Percentiles rank a stretch among this genome's conserved stretches.
Conservation (phyloP, 371 early-diverging fungal genomes). For the Mucor mucedo region DNA sequence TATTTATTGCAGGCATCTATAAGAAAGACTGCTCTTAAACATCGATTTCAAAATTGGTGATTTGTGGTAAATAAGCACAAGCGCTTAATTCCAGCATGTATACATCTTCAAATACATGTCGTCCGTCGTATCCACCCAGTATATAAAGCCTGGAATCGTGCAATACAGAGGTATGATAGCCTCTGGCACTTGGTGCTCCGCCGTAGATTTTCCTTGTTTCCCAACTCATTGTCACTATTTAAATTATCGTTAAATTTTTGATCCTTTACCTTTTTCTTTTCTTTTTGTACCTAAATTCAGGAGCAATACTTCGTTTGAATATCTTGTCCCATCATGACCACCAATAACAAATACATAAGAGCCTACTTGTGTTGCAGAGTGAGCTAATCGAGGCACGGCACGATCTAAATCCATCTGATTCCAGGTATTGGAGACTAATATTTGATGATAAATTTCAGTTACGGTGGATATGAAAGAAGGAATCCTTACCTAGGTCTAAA, state of each 20-base stretch:
- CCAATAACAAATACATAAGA: conserved; percentile 88
- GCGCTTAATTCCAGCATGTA: conserved; percentile 82
- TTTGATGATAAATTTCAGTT: background rate
- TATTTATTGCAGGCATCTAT: too few relatives aligned
- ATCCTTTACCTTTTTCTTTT: background rate
- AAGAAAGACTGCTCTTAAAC: too few relatives aligned
- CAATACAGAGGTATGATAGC: conserved; percentile 83
- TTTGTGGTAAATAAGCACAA: conserved; percentile 76
- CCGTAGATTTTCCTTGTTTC: conserved; percentile 79
- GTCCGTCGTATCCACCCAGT: conserved; percentile 88
- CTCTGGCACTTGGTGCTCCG: conserved; percentile 68
- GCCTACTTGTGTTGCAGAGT: conserved; percentile 87
- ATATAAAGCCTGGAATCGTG: conserved; percentile 83
- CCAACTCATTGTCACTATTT: conserved; percentile 78
- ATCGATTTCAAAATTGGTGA: conserved; percentile 63
- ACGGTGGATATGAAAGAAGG: too few relatives aligned
- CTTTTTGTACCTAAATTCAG: conserved; percentile 75
- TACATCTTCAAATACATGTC: conserved; percentile 80
- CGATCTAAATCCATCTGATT: conserved; percentile 66
- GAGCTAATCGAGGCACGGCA: conserved; percentile 77
- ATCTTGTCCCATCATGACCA: conserved; percentile 86
- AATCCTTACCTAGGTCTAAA: conserved; percentile 53
- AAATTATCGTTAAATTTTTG: background rate
- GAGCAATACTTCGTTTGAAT: conserved; percentile 79
- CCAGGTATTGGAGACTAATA: conserved; percentile 47